A percentile compares a stretch with the other conserved stretches of the same genome.
Evolutionary conservation across 768 basidiomycete genomes (phyloP).

Genomic region (Cystofilobasidium macerans): DNA sequence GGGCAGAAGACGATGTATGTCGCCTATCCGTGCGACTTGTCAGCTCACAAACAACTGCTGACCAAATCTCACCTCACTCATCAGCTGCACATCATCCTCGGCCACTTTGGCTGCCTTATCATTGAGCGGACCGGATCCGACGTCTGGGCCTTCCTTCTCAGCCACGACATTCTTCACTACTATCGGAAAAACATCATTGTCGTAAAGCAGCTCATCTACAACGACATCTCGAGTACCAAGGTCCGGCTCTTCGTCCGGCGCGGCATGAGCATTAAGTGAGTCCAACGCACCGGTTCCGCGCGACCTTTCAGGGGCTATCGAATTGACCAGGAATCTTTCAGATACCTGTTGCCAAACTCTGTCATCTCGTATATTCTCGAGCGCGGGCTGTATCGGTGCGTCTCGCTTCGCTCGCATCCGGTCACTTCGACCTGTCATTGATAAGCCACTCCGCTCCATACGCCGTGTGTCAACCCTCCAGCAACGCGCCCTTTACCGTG

Average conservation of each 20-base stretch:
- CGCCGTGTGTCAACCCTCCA: background rate
- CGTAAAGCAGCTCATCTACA: constrained; percentile 87
- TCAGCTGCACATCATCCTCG: constrained; percentile 90
- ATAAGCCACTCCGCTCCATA: background rate
- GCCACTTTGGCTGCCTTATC: constrained; percentile 85
- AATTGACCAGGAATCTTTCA: constrained; percentile 53
- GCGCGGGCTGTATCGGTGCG: constrained; percentile 45
- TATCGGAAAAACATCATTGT: constrained; percentile 67
- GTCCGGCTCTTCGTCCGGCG: constrained; percentile 46
- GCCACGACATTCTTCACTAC: constrained; percentile 44
- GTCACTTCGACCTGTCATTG: background rate
- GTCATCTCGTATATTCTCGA: constrained; percentile 93
- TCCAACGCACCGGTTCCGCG: background rate
- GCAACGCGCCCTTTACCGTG: constrained; percentile 7
- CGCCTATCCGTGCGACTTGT: background rate
- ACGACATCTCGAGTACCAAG: constrained; percentile 94
- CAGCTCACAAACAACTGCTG: background rate
- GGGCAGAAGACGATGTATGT: constrained; percentile 84
- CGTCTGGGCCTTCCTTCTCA: constrained; percentile 48
- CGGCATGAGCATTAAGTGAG: constrained; percentile 44
- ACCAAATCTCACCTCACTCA: background rate
- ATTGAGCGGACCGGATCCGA: constrained; percentile 90
- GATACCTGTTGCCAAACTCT: constrained; percentile 78
- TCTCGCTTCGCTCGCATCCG: background rate
- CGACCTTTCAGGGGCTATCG: constrained; percentile 1